phyloP scores from a whole-genome alignment of 768 basidiomycete species.

The Ramaria sp. region DNA sequence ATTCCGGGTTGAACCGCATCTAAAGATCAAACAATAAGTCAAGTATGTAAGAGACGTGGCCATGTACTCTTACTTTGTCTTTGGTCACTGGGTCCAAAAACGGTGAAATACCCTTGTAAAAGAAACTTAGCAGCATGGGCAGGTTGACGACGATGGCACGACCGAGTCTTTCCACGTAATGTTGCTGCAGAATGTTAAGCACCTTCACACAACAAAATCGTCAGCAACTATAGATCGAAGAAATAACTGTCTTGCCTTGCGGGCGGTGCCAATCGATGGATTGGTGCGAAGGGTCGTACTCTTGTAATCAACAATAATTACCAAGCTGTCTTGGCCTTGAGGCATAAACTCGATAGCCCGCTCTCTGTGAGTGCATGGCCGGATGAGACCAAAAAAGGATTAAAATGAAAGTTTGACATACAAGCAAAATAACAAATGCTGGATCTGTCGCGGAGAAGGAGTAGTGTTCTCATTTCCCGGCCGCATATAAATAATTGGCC shows the following conservation, averaged over 20 bases:
- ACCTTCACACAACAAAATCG: constrained; percentile 29
- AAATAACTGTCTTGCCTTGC: constrained; percentile 40
- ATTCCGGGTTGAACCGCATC: constrained; percentile 86
- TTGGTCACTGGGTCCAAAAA: constrained; percentile 84
- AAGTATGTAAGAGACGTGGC: neutral
- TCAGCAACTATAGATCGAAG: neutral
- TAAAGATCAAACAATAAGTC: constrained; percentile 16
- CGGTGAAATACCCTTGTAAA: constrained; percentile 76
- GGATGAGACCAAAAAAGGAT: constrained; percentile 5
- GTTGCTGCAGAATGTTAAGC: constrained; percentile 72
- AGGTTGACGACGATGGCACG: constrained; percentile 77
- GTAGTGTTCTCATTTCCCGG: constrained; percentile 83
- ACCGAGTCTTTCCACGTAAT: constrained; percentile 84
- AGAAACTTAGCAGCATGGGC: constrained; percentile 61
- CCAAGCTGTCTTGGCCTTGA: constrained; percentile 68
- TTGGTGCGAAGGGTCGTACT: constrained; percentile 73
- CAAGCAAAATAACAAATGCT: constrained; percentile 82
- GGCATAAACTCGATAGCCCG: constrained; percentile 88
- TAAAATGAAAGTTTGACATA: constrained; percentile 27
- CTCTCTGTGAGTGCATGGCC: constrained; percentile 38
- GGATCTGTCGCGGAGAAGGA: constrained; percentile 63
- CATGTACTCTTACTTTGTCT: constrained; percentile 51
- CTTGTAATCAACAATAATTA: constrained; percentile 81
- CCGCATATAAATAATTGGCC: constrained; percentile 85
- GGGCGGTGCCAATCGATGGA: constrained; percentile 71